These are phyloP conservation scores for Tricladium varicosporioides DNA, from an alignment of 2,329 filamentous ascomycete genomes.

Conservation along the genomic window DNA sequence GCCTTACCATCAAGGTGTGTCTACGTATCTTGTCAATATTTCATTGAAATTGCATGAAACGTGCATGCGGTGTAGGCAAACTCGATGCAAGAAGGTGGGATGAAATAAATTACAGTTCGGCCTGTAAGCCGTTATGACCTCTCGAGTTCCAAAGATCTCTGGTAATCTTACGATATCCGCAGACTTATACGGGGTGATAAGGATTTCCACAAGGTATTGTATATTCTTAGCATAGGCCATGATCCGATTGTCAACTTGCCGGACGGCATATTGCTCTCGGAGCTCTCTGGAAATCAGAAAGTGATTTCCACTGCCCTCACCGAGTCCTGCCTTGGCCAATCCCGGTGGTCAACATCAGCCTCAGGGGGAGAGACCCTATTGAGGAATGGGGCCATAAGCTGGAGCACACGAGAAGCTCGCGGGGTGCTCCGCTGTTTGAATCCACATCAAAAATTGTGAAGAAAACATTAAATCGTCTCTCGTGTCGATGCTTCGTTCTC, in stretches of 20 bases:
- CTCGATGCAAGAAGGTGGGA: not conserved
- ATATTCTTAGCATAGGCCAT: not conserved
- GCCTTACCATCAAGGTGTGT: too few relatives aligned
- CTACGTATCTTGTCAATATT: too few relatives aligned
- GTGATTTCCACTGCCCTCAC: not conserved
- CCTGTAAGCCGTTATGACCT: not conserved
- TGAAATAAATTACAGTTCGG: not conserved
- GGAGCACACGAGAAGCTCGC: not conserved
- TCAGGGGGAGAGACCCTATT: not conserved
- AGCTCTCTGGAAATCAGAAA: not conserved
- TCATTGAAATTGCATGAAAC: too few relatives aligned
- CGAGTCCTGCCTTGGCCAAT: not conserved
- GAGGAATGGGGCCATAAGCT: not conserved
- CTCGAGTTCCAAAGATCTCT: not conserved
- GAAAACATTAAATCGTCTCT: not conserved
- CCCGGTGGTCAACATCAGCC: not conserved
- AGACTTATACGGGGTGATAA: not conserved
- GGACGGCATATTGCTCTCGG: not conserved
- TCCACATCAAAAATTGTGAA: not conserved
- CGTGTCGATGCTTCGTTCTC: not conserved
- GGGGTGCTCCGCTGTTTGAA: not conserved
- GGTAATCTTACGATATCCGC: not conserved
- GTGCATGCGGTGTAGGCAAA: not conserved
- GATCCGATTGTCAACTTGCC: not conserved
- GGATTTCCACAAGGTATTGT: not conserved